These are phyloP conservation scores for Fusarium sp. DNA, from an alignment of 2,329 filamentous ascomycete species.

Conservation along the genomic window DNA sequence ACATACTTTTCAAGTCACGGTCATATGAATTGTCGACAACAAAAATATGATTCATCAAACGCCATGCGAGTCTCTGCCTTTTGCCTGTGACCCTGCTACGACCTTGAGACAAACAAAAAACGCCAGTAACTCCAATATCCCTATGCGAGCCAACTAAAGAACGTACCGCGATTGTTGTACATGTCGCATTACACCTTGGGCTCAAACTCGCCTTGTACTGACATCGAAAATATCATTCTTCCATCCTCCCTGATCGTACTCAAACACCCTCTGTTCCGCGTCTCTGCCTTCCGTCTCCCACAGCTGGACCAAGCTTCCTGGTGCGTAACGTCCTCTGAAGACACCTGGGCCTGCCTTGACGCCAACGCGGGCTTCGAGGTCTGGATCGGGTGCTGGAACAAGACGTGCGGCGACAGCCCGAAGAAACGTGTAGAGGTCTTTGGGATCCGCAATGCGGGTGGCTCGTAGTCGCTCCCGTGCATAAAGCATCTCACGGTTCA, in stretches of 20 bases:
- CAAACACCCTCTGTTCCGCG: slow-evolving; percentile 81
- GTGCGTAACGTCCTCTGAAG: slow-evolving; percentile 89
- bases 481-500: slow-evolving; percentile 89
- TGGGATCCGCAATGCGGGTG: slow-evolving; percentile 83
- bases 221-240: slow-evolving; percentile 85
- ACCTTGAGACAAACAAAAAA: slow-evolving; percentile 19
- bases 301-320: slow-evolving; percentile 89
- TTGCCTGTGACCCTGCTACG: slow-evolving; percentile 22
- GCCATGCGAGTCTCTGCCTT: slow-evolving; percentile 26
- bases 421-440: slow-evolving; percentile 85
- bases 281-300: slow-evolving; percentile 85
- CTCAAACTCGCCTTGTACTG: slow-evolving; percentile 52
- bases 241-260: slow-evolving; percentile 81
- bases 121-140: slow-evolving; percentile 34
- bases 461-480: slow-evolving; percentile 89
- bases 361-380: slow-evolving; percentile 81
- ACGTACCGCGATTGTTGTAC: slow-evolving; percentile 15
- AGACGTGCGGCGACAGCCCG: slow-evolving; percentile 85
- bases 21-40: slow-evolving; percentile 14
- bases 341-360: slow-evolving; percentile 71
- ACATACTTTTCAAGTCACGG: neutral
- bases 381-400: slow-evolving; percentile 79
- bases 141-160: slow-evolving; percentile 26
- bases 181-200: slow-evolving; percentile 1
- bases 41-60: slow-evolving; percentile 23